phyloP scores from a whole-genome alignment of 768 basidiomycete genomes.

The Inosperma sp. region DNA sequence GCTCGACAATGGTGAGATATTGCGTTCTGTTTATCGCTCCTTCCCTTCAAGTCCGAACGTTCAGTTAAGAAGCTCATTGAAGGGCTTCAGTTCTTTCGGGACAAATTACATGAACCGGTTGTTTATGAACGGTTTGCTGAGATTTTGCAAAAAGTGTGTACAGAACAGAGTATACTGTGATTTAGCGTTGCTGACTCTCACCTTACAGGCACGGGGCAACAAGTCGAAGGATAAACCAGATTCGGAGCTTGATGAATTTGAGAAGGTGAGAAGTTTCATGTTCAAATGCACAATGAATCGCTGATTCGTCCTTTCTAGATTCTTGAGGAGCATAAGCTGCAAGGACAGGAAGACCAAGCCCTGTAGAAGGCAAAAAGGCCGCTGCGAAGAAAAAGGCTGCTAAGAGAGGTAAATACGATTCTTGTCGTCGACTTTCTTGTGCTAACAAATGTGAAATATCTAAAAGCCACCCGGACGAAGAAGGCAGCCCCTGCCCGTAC shows the following conservation, averaged over 20 bases:
- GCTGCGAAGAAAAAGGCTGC: constrained; percentile 70
- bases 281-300: constrained; percentile 2
- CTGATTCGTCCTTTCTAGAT: constrained; percentile 45
- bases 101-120: constrained; percentile 85
- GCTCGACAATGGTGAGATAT: constrained; percentile 97
- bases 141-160: constrained; percentile 78
- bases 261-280: constrained; percentile 47
- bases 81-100: constrained; percentile 86
- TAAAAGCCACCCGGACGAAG: constrained; percentile 18
- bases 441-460: background rate
- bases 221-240: constrained; percentile 92
- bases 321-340: constrained; percentile 71
- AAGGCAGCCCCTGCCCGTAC: constrained; percentile 18
- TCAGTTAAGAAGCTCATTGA: constrained; percentile 97
- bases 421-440: background rate
- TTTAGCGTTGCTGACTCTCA: background rate
- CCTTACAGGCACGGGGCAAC: constrained; percentile 69
- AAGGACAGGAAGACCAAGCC: constrained; percentile 90
- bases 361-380: constrained; percentile 76
- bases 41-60: constrained; percentile 96
- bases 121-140: constrained; percentile 84
- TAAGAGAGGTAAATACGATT: constrained; percentile 30
- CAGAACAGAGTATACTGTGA: background rate
- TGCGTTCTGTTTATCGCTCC: constrained; percentile 87
- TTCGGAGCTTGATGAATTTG: constrained; percentile 91